Conservation (phyloP, 306 rosid species). For the Chamaecrista fasciculata region DNA sequence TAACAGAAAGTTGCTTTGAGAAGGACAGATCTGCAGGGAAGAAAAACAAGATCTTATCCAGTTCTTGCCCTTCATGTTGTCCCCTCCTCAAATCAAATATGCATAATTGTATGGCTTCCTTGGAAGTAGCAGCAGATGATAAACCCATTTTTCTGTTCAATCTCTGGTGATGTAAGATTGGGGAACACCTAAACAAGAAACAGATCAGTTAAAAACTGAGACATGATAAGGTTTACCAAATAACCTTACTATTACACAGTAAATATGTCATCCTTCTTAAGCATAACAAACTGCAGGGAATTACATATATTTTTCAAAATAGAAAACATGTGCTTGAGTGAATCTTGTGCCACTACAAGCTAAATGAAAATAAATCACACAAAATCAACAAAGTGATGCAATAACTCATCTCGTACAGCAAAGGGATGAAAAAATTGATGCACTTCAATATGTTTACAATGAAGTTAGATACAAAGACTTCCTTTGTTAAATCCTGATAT, state of each 20-base stretch:
- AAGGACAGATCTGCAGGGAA: constrained; percentile 80
- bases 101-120: constrained; percentile 66
- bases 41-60: constrained; percentile 92
- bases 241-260: neutral
- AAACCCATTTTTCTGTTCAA: constrained; percentile 55
- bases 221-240: neutral
- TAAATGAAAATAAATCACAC: neutral
- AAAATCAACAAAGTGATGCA: neutral
- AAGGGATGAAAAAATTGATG: neutral
- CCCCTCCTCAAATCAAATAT: constrained; percentile 90
- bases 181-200: neutral
- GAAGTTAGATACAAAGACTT: neutral
- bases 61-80: constrained; percentile 91
- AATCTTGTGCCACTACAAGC: neutral
- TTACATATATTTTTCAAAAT: neutral
- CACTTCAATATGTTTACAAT: neutral
- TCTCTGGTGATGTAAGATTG: neutral
- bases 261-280: neutral
- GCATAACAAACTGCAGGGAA: neutral
- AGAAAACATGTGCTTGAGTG: neutral
- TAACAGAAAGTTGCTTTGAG: constrained; percentile 77
- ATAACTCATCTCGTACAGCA: neutral
- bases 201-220: neutral
- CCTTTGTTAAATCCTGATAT: neutral
- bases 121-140: constrained; percentile 50